Evolutionary conservation across 2,329 filamentous ascomycete genomes (phyloP).

Genomic region (Fusarium sp.): DNA sequence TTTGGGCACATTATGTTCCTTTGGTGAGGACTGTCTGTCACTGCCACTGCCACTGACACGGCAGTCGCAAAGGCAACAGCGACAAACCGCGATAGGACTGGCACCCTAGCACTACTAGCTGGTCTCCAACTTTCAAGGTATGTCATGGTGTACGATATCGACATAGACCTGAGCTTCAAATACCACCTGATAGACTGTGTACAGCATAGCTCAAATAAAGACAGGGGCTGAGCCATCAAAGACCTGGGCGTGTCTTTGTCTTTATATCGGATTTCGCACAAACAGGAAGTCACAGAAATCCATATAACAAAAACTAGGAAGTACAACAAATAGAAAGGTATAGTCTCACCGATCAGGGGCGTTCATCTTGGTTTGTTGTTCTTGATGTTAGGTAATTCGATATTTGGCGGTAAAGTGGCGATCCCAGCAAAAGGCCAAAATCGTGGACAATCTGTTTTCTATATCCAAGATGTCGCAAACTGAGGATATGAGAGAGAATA

Average conservation of each 20-base stretch:
- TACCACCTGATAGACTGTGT: neutral
- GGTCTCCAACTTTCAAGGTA: neutral
- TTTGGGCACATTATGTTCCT: neutral
- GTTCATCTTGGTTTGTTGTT: slow-evolving; percentile 58
- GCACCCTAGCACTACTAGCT: neutral
- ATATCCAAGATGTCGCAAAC: neutral
- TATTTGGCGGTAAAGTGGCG: slow-evolving; percentile 39
- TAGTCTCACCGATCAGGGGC: slow-evolving; percentile 64
- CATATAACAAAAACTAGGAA: neutral
- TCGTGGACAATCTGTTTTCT: neutral
- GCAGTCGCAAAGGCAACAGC: neutral
- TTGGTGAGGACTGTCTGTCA: neutral
- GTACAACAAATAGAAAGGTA: neutral
- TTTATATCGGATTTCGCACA: neutral
- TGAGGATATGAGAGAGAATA: neutral
- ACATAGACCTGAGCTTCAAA: neutral
- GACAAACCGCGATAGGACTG: neutral
- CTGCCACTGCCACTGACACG: slow-evolving; percentile 21
- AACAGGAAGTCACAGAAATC: neutral
- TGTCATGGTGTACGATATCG: neutral
- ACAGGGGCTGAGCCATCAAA: neutral
- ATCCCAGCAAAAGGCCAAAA: slow-evolving; percentile 23
- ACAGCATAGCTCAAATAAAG: neutral
- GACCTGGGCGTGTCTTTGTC: neutral
- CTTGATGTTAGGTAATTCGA: slow-evolving; percentile 4